phyloP scores from a whole-genome alignment of 352 stramenopile genomes.

The Phytophthora pisi region DNA sequence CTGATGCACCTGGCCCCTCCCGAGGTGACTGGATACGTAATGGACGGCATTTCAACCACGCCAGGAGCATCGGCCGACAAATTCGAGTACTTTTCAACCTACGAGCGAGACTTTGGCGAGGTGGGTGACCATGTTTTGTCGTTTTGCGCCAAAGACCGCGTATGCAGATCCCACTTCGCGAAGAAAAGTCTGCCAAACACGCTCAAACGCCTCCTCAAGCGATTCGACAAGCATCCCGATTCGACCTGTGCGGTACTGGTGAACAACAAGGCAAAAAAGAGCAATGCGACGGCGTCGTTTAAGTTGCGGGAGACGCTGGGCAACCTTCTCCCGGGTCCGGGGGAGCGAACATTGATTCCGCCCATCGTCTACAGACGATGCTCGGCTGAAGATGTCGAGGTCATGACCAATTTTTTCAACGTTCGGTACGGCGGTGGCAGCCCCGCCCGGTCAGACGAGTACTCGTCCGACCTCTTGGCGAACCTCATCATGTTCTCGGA shows the following conservation, averaged over 20 bases:
- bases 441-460: neutral
- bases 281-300: neutral
- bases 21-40: neutral
- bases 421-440: neutral
- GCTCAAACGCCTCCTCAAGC: conserved; percentile 14
- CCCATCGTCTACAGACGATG: neutral
- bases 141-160: conserved; percentile 12
- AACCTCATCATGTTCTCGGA: conserved; percentile 47
- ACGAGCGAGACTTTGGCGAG: conserved; percentile 36
- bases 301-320: neutral
- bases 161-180: conserved; percentile 22
- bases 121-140: conserved; percentile 32
- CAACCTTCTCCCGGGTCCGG: neutral
- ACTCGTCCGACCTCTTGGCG: conserved; percentile 21
- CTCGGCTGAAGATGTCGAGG: neutral
- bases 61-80: conserved; percentile 3
- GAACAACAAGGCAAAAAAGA: neutral
- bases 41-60: conserved; percentile 30
- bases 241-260: conserved; percentile 28
- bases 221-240: conserved; percentile 25
- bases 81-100: conserved; percentile 37
- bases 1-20: neutral
- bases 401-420: neutral
- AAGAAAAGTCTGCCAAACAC: conserved; percentile 6
- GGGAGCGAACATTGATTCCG: neutral